Evolutionary conservation across 345 rosid genomes (phyloP).

Genomic region (Bruguiera gymnorhiza): DNA sequence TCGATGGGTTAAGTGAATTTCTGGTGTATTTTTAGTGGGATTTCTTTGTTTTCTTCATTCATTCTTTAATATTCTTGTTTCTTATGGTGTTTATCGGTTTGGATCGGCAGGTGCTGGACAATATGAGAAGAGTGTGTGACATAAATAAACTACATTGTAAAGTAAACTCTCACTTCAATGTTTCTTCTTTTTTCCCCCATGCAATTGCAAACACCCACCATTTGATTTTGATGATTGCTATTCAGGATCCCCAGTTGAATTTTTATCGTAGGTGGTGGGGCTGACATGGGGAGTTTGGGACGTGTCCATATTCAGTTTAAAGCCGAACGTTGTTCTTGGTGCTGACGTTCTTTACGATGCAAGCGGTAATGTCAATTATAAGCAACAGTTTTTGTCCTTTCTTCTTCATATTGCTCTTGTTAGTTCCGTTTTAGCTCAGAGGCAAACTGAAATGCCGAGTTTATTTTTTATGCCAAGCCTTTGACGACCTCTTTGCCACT

Average conservation of each 20-base stretch:
- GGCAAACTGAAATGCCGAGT: constrained; percentile 13
- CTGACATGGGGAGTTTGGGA: constrained; percentile 92
- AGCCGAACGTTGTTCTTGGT: constrained; percentile 67
- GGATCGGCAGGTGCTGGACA: constrained; percentile 66
- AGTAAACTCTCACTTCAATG: constrained; percentile 30
- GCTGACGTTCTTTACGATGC: constrained; percentile 88
- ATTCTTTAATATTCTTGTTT: not conserved
- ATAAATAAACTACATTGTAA: constrained; percentile 57
- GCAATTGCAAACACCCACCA: not conserved
- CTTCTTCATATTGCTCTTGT: not conserved
- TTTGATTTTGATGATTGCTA: not conserved
- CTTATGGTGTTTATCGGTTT: constrained; percentile 1
- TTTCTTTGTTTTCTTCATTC: constrained; percentile 1
- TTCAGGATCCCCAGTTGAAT: constrained; percentile 10
- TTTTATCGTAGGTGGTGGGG: constrained; percentile 49
- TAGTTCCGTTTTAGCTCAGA: not conserved
- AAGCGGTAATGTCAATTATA: constrained; percentile 44
- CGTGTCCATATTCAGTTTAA: constrained; percentile 49
- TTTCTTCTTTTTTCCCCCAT: not conserved
- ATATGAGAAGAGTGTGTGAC: constrained; percentile 60
- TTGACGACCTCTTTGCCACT: constrained; percentile 81
- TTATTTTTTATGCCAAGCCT: constrained; percentile 45
- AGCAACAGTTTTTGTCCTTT: not conserved
- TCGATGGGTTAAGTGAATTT: no score
- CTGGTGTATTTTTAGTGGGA: not conserved